Evolutionary conservation across 768 basidiomycete species (phyloP).

Genomic region (Mycena polygramma): DNA sequence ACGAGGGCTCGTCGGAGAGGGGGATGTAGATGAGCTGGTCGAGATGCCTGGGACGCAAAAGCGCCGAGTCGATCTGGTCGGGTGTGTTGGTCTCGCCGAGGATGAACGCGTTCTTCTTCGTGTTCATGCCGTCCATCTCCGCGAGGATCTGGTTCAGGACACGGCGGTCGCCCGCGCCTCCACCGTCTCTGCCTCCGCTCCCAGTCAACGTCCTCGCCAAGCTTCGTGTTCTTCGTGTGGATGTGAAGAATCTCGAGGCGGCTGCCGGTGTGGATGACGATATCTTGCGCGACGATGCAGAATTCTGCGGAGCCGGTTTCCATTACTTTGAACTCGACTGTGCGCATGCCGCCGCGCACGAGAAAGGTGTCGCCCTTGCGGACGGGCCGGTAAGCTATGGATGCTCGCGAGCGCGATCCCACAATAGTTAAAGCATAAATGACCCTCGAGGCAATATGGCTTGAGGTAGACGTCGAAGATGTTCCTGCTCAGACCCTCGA

Average conservation of each 20-base stretch:
- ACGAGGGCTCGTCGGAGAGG: slow-evolving; percentile 93
- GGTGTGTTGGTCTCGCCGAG: slow-evolving; percentile 98
- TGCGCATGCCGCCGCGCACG: slow-evolving; percentile 97
- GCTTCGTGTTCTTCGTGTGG: too few relatives aligned
- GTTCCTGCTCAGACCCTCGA: slow-evolving; percentile 98
- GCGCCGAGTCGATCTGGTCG: slow-evolving; percentile 94
- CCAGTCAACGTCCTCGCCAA: slow-evolving; percentile 74
- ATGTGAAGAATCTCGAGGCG: slow-evolving; percentile 95
- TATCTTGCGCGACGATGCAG: slow-evolving; percentile 99
- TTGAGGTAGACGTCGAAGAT: slow-evolving; percentile 99
- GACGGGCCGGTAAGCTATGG: slow-evolving; percentile 88
- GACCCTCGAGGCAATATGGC: slow-evolving; percentile 98
- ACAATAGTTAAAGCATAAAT: not conserved
- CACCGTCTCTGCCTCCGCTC: slow-evolving; percentile 93
- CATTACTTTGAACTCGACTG: slow-evolving; percentile 99
- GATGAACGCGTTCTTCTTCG: slow-evolving; percentile 99
- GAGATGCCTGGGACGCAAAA: slow-evolving; percentile 96
- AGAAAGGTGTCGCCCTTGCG: slow-evolving; percentile 99
- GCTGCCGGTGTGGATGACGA: slow-evolving; percentile 96
- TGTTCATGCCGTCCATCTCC: slow-evolving; percentile 99
- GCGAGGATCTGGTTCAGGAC: slow-evolving; percentile 97
- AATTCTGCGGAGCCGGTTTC: slow-evolving; percentile 98
- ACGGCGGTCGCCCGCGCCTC: slow-evolving; percentile 97
- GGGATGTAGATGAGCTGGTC: slow-evolving; percentile 99
- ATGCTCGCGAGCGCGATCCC: slow-evolving; percentile 27